phyloP scores from a whole-genome alignment of 2,329 filamentous ascomycete species.

The Rhynchosporium graminicola region DNA sequence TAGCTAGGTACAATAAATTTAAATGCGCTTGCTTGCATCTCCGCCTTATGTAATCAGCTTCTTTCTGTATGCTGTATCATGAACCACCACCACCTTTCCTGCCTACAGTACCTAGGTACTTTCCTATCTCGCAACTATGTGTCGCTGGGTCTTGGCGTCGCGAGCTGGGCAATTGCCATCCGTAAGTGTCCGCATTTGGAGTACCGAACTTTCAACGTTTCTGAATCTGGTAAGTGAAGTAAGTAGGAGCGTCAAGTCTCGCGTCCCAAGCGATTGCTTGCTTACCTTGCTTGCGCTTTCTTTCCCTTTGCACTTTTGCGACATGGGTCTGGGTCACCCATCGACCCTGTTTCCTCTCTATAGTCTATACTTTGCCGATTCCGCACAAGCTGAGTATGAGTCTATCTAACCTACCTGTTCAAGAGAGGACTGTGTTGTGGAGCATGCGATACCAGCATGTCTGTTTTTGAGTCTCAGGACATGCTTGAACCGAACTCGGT shows the following conservation, averaged over 20 bases:
- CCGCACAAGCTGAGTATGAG: constrained; percentile 2
- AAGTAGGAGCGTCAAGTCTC: not conserved
- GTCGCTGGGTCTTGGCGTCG: not conserved
- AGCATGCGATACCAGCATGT: not conserved
- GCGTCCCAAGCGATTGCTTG: constrained; percentile 9
- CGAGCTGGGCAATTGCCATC: constrained; percentile 1
- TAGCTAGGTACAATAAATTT: not conserved
- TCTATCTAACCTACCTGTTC: not conserved
- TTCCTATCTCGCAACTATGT: constrained; percentile 4
- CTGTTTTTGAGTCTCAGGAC: no score
- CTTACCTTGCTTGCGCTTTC: not conserved
- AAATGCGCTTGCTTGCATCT: not conserved
- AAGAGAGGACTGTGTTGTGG: not conserved
- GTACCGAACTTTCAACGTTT: constrained; percentile 2
- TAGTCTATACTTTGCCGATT: not conserved
- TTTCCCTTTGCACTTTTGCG: constrained; percentile 13
- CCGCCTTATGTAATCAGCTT: constrained; percentile 8
- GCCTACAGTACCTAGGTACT: no score
- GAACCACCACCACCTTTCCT: no score
- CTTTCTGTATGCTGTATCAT: no score
- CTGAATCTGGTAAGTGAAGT: not conserved
- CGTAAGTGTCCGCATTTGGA: not conserved
- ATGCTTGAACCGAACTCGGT: not conserved
- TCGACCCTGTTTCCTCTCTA: not conserved
- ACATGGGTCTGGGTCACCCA: constrained; percentile 11